Evolutionary conservation across 805 yeast species (phyloP), one percentile per base, ranked within the genome.

Genomic region (Ogataea sp.): DNA sequence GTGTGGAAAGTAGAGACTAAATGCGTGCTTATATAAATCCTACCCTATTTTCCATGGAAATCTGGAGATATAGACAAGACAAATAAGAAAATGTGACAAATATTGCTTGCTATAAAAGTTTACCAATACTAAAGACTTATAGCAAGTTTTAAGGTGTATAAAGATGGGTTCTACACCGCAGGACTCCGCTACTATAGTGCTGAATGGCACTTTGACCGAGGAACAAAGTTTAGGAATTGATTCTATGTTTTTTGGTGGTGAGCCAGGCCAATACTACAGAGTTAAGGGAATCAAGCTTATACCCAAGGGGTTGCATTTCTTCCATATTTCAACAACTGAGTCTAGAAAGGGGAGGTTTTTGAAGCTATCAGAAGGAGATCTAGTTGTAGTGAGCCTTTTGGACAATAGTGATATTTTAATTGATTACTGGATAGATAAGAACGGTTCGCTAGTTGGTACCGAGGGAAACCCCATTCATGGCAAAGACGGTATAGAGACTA

Each of bases 231-330:
- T n/a, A n/a, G n/a, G n/a, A n/a, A n/a, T n/a, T n/a, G n/a, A n/a
- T n/a, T n/a, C n/a, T n/a, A n/a, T n/a, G n/a, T n/a, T n/a, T n/a
- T n/a, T n/a, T n/a, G n/a, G n/a, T n/a, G n/a, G n/a, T n/a, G n/a
- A n/a, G n/a, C n/a, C n/a, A n/a, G n/a, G n/a, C n/a, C n/a, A n/a
- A 18, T 25, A 32, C 16, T 32, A 23, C 20, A 25, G 26, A 3
- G 37, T 55, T 24, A 60, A 55, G 41, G 85, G 85, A 1, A 64
- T 80, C 44, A 76, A 75, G 45, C 53, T 58, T 15, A 58, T 80
- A 4, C 67, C 74, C 0, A 41, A 52, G 3, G 85, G 85, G 0
- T 35, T 67, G 0, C 86, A 80, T 53, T 54, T 76, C 2, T 46
- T 79, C 11, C 85, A 80, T 53, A 44, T 50, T 6, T 38, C 49